Evolutionary conservation across 345 rosid species (phyloP), one percentile per base, ranked within the genome.

Genomic region (Camelina sativa): DNA sequence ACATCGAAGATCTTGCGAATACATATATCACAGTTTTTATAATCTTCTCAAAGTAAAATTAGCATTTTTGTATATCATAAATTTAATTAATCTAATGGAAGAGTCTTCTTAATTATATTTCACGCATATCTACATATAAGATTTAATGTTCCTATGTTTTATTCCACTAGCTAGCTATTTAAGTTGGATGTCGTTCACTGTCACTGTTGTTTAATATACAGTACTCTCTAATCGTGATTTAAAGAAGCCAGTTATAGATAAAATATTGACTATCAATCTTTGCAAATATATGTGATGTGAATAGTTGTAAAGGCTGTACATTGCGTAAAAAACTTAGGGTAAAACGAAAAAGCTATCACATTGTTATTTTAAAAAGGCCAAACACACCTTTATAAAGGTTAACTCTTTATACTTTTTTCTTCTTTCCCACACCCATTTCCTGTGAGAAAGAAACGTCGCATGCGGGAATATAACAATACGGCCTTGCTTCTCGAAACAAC

Each of bases 391-490:
- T 64, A 25, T 25, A 70, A 71, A 75, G 72, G 41, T 19, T 57
- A 37, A 30, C 15, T 57, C 72, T 75, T 75, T 67, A 75, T 17
- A 67, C 22, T 52, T 37, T 66, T 57, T 16, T 54, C 6, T 11
- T 53, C 2, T 30, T 16, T 3, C 11, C 13, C 62, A 67, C 54
- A 66, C 62, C 68, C 74, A 67, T 74, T 58, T 50, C 64, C 23
- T 76, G 58, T 23, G 41, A 44, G 60, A 71, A 77, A 58, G 76
- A 72, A 65, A 72, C 57, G 51, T 71, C 0, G 80, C 80, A 77
- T 77, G 80, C 80, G 77, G 76, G 77, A 72, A 77, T 77, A 57
- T 65, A 77, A 69, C 80, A 11, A 77, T 65, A 72, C 76, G 50
- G 57, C 57, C 50, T 77, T 77, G 80, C 73, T 65, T 77, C 80